Evolutionary conservation across 2,329 filamentous ascomycete genomes (phyloP), one percentile per base, ranked within the genome.

Genomic region (Verticillium zaregamsianum): DNA sequence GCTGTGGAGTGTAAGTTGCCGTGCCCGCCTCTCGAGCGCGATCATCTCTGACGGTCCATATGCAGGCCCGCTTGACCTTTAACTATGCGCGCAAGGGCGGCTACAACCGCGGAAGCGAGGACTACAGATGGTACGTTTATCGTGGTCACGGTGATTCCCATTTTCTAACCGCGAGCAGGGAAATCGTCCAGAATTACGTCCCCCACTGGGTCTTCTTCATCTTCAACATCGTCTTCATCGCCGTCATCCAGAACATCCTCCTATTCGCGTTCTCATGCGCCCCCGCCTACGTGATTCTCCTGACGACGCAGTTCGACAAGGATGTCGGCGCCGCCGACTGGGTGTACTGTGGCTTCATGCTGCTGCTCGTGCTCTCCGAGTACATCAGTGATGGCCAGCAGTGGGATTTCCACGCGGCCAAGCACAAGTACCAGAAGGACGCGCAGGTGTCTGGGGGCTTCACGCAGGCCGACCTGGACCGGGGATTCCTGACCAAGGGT

Each of bases 41-140:
- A 23, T 20, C 17, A 49, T 72, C 56, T 75, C 64, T 63, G 57
- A 64, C 55, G 3, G 23, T 15, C 35, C 20, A 45, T 25, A 11
- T 54, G 17, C 63, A 93, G 91, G 73, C 79, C 62, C 90, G 95
- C 12, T 80, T 99, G 76, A 98, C 94, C 3, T 98, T 86, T 81
- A 99, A 99, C 77, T 99, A 97, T 79, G 97, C 91, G 89, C 90
- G 95, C 62, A 96, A 92, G 74, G 95, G 95, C 45, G 95, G 95
- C 28, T 99, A 99, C 74, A 80, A 83, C 17, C 82, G 93, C 66
- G 94, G 95, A 40, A 93, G 90, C 17, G 94, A 99, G 76, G 95
- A 99, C 75, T 99, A 99, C 75, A 86, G 95, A 77, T 99, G 95
- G 88, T 82, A 68, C 58, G 20, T 49, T 9, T 40, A 20, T 7